These are phyloP conservation scores for Stachybotrys chlorohalonatus DNA, from an alignment of 2,329 filamentous ascomycete genomes.

Conservation along the genomic window DNA sequence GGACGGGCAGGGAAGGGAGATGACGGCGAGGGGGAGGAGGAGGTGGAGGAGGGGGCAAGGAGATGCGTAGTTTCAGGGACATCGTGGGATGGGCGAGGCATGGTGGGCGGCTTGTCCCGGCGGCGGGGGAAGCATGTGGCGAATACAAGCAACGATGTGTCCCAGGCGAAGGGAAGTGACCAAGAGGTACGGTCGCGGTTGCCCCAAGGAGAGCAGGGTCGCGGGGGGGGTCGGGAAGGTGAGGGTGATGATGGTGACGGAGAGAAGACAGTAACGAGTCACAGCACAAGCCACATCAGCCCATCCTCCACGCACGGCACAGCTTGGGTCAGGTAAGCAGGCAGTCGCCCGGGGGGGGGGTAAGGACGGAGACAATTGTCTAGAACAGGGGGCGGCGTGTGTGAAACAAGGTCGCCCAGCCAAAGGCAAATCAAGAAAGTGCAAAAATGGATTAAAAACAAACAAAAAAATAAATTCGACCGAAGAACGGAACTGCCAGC, in stretches of 20 bases:
- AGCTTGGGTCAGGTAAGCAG: too few species aligned
- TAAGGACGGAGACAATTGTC: too few species aligned
- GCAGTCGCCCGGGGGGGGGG: too few species aligned
- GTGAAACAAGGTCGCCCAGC: too few species aligned
- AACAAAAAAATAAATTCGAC: too few species aligned
- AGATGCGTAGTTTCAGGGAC: background rate
- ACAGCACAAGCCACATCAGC: background rate
- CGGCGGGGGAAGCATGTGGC: background rate
- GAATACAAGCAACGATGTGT: background rate
- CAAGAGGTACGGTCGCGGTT: background rate
- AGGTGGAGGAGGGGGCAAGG: background rate
- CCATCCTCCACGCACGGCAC: background rate
- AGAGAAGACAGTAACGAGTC: background rate
- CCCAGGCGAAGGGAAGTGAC: background rate
- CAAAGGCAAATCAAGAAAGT: too few species aligned
- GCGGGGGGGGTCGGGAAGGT: background rate
- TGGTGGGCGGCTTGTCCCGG: too few species aligned
- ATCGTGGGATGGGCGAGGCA: background rate
- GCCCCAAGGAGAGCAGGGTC: too few species aligned
- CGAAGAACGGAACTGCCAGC: too few species aligned
- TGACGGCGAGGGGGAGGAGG: background rate
- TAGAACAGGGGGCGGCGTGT: too few species aligned
- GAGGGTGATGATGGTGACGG: background rate
- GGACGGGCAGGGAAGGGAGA: background rate
- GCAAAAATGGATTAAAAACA: too few species aligned